Percentiles rank a stretch among this genome's conserved stretches.
These are phyloP conservation scores for Cymbopogon citratus DNA, from an alignment of 176 grass and related monocot genomes.

Conservation along the genomic window DNA sequence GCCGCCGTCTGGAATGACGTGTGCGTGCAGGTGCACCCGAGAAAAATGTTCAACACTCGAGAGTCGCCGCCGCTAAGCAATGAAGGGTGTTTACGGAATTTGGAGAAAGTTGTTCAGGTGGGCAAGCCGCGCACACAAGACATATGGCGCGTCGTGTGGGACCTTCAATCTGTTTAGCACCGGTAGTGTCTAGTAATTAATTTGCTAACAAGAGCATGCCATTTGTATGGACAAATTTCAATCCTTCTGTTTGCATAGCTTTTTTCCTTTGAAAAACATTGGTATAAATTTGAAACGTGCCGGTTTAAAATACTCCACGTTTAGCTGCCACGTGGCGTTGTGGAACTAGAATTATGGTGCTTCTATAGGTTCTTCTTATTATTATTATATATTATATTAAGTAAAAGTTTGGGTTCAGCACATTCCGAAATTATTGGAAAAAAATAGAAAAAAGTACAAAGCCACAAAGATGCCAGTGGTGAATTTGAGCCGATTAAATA, in stretches of 20 bases:
- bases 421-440: no score
- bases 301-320: not conserved
- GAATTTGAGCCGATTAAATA: no score
- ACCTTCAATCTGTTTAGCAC: not conserved
- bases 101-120: not conserved
- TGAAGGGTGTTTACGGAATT: constrained; percentile 2
- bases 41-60: no score
- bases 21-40: no score
- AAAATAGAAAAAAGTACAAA: no score
- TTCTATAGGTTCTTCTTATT: not conserved
- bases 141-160: not conserved
- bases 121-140: not conserved
- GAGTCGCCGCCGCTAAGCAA: not conserved
- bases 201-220: not conserved
- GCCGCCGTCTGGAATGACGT: no score
- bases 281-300: not conserved
- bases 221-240: not conserved
- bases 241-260: not conserved
- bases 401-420: not conserved
- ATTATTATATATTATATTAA: no score
- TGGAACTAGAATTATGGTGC: not conserved
- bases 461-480: no score
- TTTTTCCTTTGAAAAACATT: no score
- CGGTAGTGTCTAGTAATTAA: not conserved
- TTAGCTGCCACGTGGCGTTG: not conserved